Conservation (phyloP, 1,284 basidiomycete species). For the Paramarasmius palmivorus region DNA sequence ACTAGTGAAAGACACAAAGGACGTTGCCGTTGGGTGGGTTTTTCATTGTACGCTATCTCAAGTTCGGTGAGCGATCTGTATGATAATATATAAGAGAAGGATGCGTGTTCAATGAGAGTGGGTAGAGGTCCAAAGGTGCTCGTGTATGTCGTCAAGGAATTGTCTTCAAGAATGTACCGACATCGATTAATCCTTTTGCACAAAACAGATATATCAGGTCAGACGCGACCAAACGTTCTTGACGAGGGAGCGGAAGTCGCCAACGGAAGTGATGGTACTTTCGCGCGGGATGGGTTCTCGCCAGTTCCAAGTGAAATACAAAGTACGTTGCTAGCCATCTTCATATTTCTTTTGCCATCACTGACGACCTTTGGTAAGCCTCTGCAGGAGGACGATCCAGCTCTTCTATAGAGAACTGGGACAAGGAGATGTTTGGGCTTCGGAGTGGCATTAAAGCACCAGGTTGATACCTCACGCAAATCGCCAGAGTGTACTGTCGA, state of each 20-base stretch:
- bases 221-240: constrained; percentile 46
- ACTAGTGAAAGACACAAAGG: constrained; percentile 61
- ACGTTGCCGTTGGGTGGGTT: constrained; percentile 63
- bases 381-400: constrained; percentile 61
- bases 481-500: no score
- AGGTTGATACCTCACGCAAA: constrained; percentile 7
- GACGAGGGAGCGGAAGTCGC: constrained; percentile 37
- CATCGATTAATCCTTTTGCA: neutral
- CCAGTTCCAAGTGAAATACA: constrained; percentile 70
- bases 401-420: constrained; percentile 77
- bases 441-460: constrained; percentile 35
- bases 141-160: constrained; percentile 44
- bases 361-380: constrained; percentile 4
- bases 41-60: constrained; percentile 81
- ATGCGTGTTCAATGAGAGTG: constrained; percentile 5
- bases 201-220: constrained; percentile 61
- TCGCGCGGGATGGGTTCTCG: constrained; percentile 68
- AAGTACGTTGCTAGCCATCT: constrained; percentile 45
- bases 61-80: constrained; percentile 42
- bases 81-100: constrained; percentile 33
- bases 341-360: constrained; percentile 1
- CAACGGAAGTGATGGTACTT: constrained; percentile 61
- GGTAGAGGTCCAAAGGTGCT: constrained; percentile 75
- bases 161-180: neutral
- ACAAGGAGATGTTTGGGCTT: constrained; percentile 60